Conservation (phyloP, 1,139 yeast genomes). For the Candida labiduridarum region DNA sequence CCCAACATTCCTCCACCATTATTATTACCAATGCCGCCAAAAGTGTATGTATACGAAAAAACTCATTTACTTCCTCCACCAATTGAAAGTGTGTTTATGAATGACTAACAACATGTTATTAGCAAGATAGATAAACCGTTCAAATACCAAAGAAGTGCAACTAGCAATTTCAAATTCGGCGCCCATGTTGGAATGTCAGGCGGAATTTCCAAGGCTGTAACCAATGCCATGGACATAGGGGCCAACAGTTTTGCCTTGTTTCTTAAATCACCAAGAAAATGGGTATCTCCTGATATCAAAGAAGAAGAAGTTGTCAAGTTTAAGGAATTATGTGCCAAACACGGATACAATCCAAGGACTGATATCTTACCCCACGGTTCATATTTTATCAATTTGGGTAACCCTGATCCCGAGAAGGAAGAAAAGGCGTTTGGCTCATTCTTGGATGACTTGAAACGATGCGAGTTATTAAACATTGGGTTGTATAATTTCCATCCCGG, state of each 20-base stretch:
- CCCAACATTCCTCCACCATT: not conserved
- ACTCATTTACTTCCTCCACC: not conserved
- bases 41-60: conserved; percentile 12
- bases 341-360: conserved; percentile 69
- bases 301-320: conserved; percentile 70
- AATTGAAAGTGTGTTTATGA: not conserved
- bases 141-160: conserved; percentile 24
- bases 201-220: conserved; percentile 73
- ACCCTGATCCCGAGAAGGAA: conserved; percentile 82
- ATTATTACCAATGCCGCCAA: conserved; percentile 15
- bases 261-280: conserved; percentile 84
- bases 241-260: conserved; percentile 89
- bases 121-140: conserved; percentile 15
- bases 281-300: conserved; percentile 81
- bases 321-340: conserved; percentile 57
- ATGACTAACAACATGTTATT: conserved; percentile 6
- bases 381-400: conserved; percentile 87
- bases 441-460: conserved; percentile 81
- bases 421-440: conserved; percentile 77
- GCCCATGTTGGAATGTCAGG: conserved; percentile 81
- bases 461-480: conserved; percentile 84
- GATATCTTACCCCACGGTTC: conserved; percentile 94
- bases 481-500: conserved; percentile 96
- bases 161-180: conserved; percentile 58
- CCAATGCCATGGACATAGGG: conserved; percentile 75